Conservation (phyloP, 2,329 filamentous ascomycete species). For the Tolypocladium amazonense region DNA sequence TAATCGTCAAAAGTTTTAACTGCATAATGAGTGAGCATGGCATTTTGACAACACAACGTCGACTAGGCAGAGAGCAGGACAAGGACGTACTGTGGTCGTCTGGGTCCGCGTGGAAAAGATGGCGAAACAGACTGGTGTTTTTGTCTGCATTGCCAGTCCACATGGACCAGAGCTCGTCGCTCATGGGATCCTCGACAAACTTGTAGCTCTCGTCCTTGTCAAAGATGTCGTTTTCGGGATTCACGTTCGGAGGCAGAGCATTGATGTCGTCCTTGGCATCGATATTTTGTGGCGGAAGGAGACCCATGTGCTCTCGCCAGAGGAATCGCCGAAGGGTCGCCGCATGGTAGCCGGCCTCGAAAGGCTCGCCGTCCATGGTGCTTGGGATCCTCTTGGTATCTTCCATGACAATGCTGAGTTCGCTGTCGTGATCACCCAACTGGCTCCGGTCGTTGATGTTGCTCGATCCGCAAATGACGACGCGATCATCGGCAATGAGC, state of each 20-base stretch:
- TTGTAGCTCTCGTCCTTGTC: conserved; percentile 51
- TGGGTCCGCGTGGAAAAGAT: conserved; percentile 78
- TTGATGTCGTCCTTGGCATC: conserved; percentile 59
- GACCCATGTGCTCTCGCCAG: conserved; percentile 83
- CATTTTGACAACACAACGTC: background rate
- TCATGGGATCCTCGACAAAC: conserved; percentile 61
- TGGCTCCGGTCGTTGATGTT: conserved; percentile 91
- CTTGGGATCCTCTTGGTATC: conserved; percentile 63
- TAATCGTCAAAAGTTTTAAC: conserved; percentile 88
- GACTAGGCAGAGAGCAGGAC: background rate
- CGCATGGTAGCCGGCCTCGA: conserved; percentile 70
- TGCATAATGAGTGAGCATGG: conserved; percentile 16
- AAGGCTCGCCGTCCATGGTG: conserved; percentile 69
- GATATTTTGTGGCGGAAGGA: conserved; percentile 63
- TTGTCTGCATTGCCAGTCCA: conserved; percentile 60
- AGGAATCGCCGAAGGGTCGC: conserved; percentile 71
- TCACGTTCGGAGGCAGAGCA: conserved; percentile 58
- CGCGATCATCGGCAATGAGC: conserved; percentile 76
- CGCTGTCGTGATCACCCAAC: conserved; percentile 80
- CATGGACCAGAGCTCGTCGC: conserved; percentile 53
- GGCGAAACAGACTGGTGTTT: conserved; percentile 68
- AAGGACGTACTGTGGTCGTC: conserved; percentile 61
- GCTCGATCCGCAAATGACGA: conserved; percentile 75
- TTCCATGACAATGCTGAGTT: conserved; percentile 82
- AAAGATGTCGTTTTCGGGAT: conserved; percentile 53